A percentile compares a stretch with the other conserved stretches of the same genome.
Evolutionary conservation across 352 stramenopile species (phyloP).

Genomic region (Elongisporangium undulatum): DNA sequence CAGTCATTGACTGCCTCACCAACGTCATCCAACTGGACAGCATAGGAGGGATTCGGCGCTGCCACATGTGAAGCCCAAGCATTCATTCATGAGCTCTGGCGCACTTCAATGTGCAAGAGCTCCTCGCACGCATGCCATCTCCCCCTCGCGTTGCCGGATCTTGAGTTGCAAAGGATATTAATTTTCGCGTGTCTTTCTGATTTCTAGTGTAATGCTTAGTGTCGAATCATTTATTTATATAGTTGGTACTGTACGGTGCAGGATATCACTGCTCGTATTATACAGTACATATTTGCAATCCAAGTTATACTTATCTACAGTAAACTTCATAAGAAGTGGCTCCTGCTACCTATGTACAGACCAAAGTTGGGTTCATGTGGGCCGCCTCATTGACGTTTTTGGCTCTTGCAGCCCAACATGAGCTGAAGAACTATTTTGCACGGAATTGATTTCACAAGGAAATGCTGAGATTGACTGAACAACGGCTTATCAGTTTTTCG

Average conservation of each 20-base stretch:
- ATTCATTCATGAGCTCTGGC: neutral
- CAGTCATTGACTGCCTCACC: neutral
- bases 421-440: neutral
- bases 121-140: neutral
- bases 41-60: neutral
- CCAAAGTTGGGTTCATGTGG: too few species aligned
- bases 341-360: neutral
- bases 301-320: neutral
- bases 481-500: neutral
- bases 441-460: neutral
- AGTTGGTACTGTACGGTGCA: neutral
- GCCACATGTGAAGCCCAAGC: neutral
- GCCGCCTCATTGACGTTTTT: neutral
- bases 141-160: neutral
- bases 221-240: neutral
- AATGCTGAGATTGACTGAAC: neutral
- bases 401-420: neutral
- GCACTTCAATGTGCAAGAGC: neutral
- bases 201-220: too few species aligned
- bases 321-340: neutral
- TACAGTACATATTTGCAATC: neutral
- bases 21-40: neutral
- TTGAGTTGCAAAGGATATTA: neutral
- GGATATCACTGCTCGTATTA: neutral
- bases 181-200: neutral